These are phyloP conservation scores for Sistotremastrum niveocremeum DNA, from an alignment of 768 basidiomycete species.

Conservation along the genomic window DNA sequence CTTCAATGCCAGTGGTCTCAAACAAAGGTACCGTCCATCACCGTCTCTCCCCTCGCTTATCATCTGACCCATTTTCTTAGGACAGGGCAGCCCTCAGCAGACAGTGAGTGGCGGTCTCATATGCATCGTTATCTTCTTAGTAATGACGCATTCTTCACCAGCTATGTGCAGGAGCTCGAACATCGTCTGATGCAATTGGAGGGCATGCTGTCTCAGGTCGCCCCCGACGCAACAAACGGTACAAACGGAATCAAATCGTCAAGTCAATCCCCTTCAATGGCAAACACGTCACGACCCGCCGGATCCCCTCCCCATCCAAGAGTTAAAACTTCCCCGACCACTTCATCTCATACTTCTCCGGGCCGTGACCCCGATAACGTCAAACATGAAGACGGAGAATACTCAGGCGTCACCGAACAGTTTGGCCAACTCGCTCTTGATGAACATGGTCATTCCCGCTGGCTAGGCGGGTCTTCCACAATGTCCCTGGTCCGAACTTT, in stretches of 20 bases:
- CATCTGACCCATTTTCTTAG: no score
- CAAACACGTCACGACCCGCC: constrained; percentile 12
- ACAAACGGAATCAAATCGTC: background rate
- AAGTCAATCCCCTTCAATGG: background rate
- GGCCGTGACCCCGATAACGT: constrained; percentile 26
- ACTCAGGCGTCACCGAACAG: constrained; percentile 48
- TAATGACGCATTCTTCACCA: constrained; percentile 15
- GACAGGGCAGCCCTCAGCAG: constrained; percentile 81
- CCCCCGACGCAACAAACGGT: constrained; percentile 39
- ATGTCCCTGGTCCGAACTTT: constrained; percentile 89
- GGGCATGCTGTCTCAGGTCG: constrained; percentile 67
- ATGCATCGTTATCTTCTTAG: constrained; percentile 11
- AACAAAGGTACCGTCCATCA: constrained; percentile 35
- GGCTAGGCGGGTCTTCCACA: constrained; percentile 86
- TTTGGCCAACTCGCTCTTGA: constrained; percentile 82
- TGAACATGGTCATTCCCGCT: constrained; percentile 81
- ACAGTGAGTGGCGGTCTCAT: constrained; percentile 43
- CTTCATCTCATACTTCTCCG: constrained; percentile 34
- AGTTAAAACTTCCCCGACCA: constrained; percentile 16
- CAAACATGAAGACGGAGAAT: constrained; percentile 40
- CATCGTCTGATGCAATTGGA: constrained; percentile 82
- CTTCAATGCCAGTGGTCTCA: constrained; percentile 82
- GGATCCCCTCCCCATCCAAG: constrained; percentile 23
- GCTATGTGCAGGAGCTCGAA: constrained; percentile 88
- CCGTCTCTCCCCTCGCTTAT: no score